Evolutionary conservation across 2,329 filamentous ascomycete species (phyloP).

Genomic region (Alternaria metachromatica): DNA sequence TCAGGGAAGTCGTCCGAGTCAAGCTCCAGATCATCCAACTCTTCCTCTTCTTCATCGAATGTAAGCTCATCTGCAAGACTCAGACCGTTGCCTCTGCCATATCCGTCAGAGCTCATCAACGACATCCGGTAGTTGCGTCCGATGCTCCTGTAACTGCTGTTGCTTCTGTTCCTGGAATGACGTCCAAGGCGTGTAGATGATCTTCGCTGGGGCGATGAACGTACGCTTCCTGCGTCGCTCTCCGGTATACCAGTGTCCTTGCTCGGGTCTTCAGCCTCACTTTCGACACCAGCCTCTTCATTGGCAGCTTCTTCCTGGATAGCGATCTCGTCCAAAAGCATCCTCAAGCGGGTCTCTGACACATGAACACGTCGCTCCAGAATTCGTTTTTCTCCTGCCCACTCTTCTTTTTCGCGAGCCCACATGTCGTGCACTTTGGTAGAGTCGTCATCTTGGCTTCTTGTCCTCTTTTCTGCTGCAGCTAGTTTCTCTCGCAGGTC

Average conservation of each 20-base stretch:
- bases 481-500: slow-evolving; percentile 83
- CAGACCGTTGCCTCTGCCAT: slow-evolving; percentile 67
- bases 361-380: slow-evolving; percentile 87
- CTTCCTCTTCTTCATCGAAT: slow-evolving; percentile 78
- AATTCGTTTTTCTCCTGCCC: slow-evolving; percentile 82
- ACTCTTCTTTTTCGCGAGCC: slow-evolving; percentile 82
- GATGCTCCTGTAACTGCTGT: slow-evolving; percentile 58
- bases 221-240: slow-evolving; percentile 74
- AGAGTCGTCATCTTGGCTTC: slow-evolving; percentile 82
- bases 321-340: slow-evolving; percentile 85
- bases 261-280: slow-evolving; percentile 66
- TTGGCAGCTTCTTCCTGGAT: slow-evolving; percentile 66
- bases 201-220: slow-evolving; percentile 64
- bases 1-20: slow-evolving; percentile 68
- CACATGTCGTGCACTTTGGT: slow-evolving; percentile 79
- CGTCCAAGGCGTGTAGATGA: slow-evolving; percentile 51
- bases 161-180: slow-evolving; percentile 66
- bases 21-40: slow-evolving; percentile 61
- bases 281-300: slow-evolving; percentile 55
- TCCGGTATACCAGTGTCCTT: slow-evolving; percentile 65
- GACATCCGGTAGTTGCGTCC: slow-evolving; percentile 73
- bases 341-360: slow-evolving; percentile 84
- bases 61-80: slow-evolving; percentile 91
- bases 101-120: slow-evolving; percentile 62
- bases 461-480: slow-evolving; percentile 74